These are phyloP conservation scores for Beauveria varroae DNA, from an alignment of 2,329 filamentous ascomycete genomes.

Conservation along the genomic window DNA sequence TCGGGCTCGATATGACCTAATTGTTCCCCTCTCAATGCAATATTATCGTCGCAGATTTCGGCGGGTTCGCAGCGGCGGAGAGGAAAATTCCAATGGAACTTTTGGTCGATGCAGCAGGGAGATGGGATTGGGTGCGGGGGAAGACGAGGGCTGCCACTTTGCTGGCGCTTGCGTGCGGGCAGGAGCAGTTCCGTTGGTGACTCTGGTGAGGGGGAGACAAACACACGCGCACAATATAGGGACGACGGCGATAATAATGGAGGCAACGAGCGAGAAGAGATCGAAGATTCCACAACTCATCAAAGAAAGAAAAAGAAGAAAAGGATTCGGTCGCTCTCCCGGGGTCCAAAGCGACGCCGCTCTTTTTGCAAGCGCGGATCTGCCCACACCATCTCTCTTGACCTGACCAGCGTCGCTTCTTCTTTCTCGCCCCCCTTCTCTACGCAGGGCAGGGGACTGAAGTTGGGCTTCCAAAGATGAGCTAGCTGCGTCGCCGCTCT, in stretches of 20 bases:
- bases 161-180: not conserved
- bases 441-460: not conserved
- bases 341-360: slow-evolving; percentile 3
- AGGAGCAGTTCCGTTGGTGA: not conserved
- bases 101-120: not conserved
- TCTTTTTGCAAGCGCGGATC: slow-evolving; percentile 8
- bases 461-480: slow-evolving; percentile 3
- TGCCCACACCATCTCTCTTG: slow-evolving; percentile 1
- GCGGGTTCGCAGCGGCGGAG: not conserved
- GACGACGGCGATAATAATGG: not conserved
- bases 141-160: not conserved
- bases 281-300: not conserved
- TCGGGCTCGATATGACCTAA: not conserved
- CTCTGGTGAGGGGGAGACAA: not conserved
- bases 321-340: not conserved
- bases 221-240: not conserved
- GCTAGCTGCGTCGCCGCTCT: slow-evolving; percentile 4
- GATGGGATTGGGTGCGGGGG: not conserved
- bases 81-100: not conserved
- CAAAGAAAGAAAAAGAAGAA: not conserved
- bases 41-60: not conserved
- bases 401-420: slow-evolving; percentile 2
- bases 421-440: not conserved
- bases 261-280: not conserved
- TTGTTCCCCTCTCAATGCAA: slow-evolving; percentile 2